phyloP scores from a whole-genome alignment of 202 grass and related monocot species.

The Panicum hallii region DNA sequence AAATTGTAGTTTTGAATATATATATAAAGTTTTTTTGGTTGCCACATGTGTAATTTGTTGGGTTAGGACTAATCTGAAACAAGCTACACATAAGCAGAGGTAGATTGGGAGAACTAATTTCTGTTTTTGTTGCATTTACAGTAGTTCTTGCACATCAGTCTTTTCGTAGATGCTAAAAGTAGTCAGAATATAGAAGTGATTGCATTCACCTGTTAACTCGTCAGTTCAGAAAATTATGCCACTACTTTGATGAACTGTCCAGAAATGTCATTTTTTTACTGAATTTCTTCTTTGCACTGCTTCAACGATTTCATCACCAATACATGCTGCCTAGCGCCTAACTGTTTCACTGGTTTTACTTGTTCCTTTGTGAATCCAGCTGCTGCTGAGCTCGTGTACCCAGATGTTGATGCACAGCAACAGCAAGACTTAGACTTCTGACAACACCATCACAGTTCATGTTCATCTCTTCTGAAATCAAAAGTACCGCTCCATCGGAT shows the following conservation, averaged over 20 bases:
- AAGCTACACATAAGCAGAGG: background rate
- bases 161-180: background rate
- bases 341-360: background rate
- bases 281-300: background rate
- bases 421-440: background rate
- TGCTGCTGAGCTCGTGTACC: background rate
- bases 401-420: background rate
- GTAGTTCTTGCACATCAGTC: background rate
- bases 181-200: background rate
- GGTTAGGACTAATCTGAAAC: background rate
- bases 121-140: no score
- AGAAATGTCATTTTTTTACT: background rate
- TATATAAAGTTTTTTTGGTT: background rate
- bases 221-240: background rate
- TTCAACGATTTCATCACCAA: background rate
- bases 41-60: no score
- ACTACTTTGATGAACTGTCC: background rate
- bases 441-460: background rate
- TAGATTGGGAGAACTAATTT: background rate
- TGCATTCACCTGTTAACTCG: background rate
- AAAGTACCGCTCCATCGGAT: background rate
- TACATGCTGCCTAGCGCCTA: background rate
- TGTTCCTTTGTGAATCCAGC: background rate
- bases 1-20: background rate
- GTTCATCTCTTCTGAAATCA: background rate